Percentiles rank a stretch among this genome's conserved stretches.
Evolutionary conservation across 2,329 filamentous ascomycete species (phyloP).

Genomic region (Thielaviopsis euricoi): DNA sequence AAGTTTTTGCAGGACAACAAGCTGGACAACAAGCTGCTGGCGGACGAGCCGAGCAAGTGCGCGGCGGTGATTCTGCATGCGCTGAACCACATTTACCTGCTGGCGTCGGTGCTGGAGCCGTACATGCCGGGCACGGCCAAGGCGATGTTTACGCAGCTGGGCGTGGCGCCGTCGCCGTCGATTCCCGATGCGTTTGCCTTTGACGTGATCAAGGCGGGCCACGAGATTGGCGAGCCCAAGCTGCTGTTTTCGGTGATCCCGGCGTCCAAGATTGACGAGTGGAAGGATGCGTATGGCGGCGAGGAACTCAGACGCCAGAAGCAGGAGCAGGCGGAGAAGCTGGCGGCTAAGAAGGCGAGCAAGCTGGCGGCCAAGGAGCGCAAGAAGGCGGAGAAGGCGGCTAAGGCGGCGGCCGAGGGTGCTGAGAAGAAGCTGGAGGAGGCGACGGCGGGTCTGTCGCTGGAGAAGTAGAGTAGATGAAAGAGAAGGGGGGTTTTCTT

Average conservation of each 20-base stretch:
- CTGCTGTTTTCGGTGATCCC: conserved; percentile 75
- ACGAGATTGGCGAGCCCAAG: conserved; percentile 65
- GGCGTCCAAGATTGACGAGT: conserved; percentile 64
- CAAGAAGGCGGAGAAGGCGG: conserved; percentile 21
- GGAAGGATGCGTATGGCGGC: conserved; percentile 60
- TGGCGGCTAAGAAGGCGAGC: conserved; percentile 33
- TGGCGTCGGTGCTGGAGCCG: conserved; percentile 62
- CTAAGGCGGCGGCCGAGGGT: conserved; percentile 13
- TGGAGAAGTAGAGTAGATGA: conserved; percentile 14
- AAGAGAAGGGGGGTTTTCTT: not conserved
- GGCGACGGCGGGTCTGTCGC: conserved; percentile 11
- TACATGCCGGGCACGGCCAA: conserved; percentile 71
- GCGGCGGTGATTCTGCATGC: conserved; percentile 55
- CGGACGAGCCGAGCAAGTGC: conserved; percentile 37
- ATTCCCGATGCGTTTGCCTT: conserved; percentile 53
- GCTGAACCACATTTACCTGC: conserved; percentile 67
- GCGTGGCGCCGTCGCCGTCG: conserved; percentile 28
- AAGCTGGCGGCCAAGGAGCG: conserved; percentile 34
- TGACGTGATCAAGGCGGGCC: conserved; percentile 50
- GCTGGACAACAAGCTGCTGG: conserved; percentile 37
- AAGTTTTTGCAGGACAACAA: conserved; percentile 34
- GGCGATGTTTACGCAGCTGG: conserved; percentile 64
- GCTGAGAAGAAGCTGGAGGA: conserved; percentile 13
- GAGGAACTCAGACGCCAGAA: conserved; percentile 52
- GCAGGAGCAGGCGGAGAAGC: conserved; percentile 35